Evolutionary conservation across 768 basidiomycete species (phyloP), one percentile per base, ranked within the genome.

Genomic region (Rhizopogon vulgaris): DNA sequence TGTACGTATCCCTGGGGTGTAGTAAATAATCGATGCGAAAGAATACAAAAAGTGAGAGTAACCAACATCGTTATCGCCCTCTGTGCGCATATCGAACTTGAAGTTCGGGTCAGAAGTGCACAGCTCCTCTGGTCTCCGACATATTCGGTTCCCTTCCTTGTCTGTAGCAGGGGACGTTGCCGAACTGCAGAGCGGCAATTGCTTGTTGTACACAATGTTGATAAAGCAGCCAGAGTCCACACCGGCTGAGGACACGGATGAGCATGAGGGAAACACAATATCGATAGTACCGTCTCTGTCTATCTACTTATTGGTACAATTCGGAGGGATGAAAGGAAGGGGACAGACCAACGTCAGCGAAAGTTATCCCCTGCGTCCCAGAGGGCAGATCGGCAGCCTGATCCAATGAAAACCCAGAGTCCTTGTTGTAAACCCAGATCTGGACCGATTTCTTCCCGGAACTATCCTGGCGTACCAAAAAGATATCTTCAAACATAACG

Each of bases 251-350:
- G 87, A 85, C n/a, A 90, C 80, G 2, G 76, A 78, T 0, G 74
- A 69, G 64, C 96, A 99, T 0, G 88, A 88, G 0, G 90, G 79
- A 63, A 97, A 92, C 41, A 99, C 76, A 78, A 98, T 83, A 66
- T 98, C 96, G 30, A 98, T 88, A 1, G 95, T 94, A 1, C 96
- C 96, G 60, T 98, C 96, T 6, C 96, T 84, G 62, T 98, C 94
- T 88, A 54, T 46, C 14, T 46, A 15, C 22, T n/a, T 5, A 6
- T 46, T 34, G 5, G 18, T 11, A 24, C 12, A 5, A 9, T 14
- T 15, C 32, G 3, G 14, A 36, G 45, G 22, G 18, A 30, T 28
- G 24, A 38, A 22, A 17, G 40, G 22, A n/a, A 2, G 34, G 51
- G 36, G 38, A 68, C 75, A 52, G 62, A 91, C 94, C 89, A 58